Evolutionary conservation across 306 rosid species (phyloP), one percentile per base, ranked within the genome.

Genomic region (Leucaena leucocephala): DNA sequence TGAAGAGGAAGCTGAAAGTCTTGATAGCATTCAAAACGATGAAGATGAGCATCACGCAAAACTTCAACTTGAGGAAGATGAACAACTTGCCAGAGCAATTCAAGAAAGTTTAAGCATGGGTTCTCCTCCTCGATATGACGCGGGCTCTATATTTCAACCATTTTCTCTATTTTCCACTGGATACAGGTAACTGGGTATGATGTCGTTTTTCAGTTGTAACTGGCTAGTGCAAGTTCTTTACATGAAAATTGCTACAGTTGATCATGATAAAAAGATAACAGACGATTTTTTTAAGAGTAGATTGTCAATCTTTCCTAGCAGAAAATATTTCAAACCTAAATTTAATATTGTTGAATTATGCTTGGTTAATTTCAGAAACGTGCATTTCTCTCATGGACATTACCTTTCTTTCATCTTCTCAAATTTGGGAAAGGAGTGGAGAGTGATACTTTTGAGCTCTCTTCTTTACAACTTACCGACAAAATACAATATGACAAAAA

Each of bases 31-130:
- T 86, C 80, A 75, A 71, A 64, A 74, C 17, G 92, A 85, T 69
- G 92, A 88, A 79, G 93, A 88, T 57, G 84, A 84, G 58, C 79
- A 76, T 73, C 79, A 78, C 16, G 76, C 80, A 39, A 91, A 91
- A 81, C 78, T 77, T 85, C 96, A 91, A 86, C 85, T 88, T 68
- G 98, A 91, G 81, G 98, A 94, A 82, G 99, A 95, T 82, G 97
- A 96, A 84, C 97, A 88, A 79, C 93, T 93, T 78, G 99, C 99
- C 34, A 86, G 83, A 85, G 99, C 99, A 65, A 82, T 93, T 84
- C 96, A 96, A 84, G 98, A 93, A 87, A 96, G 97, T 82, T 82
- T 91, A 83, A 85, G 77, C 75, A 49, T 83, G 48, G 78, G 71
- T 70, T 89, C 96, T 80, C 91, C 92, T 80, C 92, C 94, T 52